phyloP scores from a whole-genome alignment of 805 yeast genomes.

The Candida manassasensis region DNA sequence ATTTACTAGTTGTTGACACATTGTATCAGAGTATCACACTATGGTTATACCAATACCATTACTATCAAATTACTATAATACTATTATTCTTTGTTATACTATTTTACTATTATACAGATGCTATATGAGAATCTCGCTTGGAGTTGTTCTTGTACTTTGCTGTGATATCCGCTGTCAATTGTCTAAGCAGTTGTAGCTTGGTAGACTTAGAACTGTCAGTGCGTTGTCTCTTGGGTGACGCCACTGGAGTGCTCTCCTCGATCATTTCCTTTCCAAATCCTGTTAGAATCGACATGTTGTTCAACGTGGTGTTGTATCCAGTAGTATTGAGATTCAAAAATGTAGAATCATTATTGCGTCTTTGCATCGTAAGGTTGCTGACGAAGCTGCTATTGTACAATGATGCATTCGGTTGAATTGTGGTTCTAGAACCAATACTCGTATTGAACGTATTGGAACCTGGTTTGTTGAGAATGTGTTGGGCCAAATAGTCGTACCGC shows the following conservation, averaged over 20 bases:
- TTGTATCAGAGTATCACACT: too few species aligned
- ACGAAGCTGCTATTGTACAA: conserved; percentile 1
- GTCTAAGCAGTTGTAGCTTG: conserved; percentile 20
- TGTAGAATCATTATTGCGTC: conserved; percentile 15
- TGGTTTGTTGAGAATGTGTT: conserved; percentile 17
- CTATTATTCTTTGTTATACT: too few species aligned
- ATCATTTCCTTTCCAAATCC: conserved; percentile 34
- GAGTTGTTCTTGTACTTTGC: conserved; percentile 21
- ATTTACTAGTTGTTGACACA: too few species aligned
- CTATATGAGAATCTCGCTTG: too few species aligned
- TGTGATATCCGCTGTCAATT: conserved; percentile 22
- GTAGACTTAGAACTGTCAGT: conserved; percentile 9
- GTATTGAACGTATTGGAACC: conserved; percentile 1
- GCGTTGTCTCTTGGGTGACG: conserved; percentile 20
- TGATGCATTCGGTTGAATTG: not conserved
- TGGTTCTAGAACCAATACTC: conserved; percentile 1
- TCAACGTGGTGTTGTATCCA: conserved; percentile 12
- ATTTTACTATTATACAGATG: conserved; percentile 2
- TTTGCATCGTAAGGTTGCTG: conserved; percentile 6
- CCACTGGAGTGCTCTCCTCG: conserved; percentile 35
- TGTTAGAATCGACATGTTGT: conserved; percentile 25
- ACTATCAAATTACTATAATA: too few species aligned
- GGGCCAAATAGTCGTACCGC: conserved; percentile 28
- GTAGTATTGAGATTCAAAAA: conserved; percentile 13
- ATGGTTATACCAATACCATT: too few species aligned